Base-by-base conservation (phyloP, 2,329 filamentous ascomycete genomes). In the Uncinocarpus reesii region DNA sequence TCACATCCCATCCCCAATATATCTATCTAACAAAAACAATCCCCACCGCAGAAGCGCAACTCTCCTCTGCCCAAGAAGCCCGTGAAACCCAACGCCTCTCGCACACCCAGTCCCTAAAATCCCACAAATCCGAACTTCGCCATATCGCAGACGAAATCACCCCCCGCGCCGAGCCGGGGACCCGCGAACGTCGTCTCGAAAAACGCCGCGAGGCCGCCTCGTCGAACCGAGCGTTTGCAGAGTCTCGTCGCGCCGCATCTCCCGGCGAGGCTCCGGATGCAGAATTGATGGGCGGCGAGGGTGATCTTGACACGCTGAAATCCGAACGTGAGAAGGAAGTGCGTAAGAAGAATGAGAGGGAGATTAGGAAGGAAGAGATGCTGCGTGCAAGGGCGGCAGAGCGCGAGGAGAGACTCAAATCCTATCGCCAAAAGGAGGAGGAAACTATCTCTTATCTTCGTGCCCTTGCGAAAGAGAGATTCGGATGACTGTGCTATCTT, bases 161-260 rank as follows among this genome's bases (percentile, higher is more conserved):
- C 0, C 89, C 90, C 0, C 84, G 86, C 8, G 86, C 90, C 0
- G 87, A 92, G 52, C 71, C 88, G 0, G 88, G 89, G 0, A 85
- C 84, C 1, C 80, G 81, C 38, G 90, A 95, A 68, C 80, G 90
- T 8, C 78, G 80, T 59, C 74, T 96, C 1, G 90, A 98, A 70
- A 95, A 95, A 75, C 83, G 81, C 55, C 77, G 76, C 28, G 83
- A 84, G 53, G 71, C 77, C 4, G 83, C 84, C 24, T 81, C 83
- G 5, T 79, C 82, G 55, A 82, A 93, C 71, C 77, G 80, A 21
- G 76, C 77, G 8, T 95, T 94, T 60, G 71, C 70, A 7, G 62
- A 67, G 70, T 79, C 50, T 73, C 88, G 55, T 61, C 71, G 55
- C 2, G 69, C 68, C 16, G 80, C 76, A 54, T 82, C 80, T 10